A percentile compares a stretch with the other conserved stretches of the same genome.
Conservation (phyloP, 345 rosid species). For the Melastoma malabathricum region DNA sequence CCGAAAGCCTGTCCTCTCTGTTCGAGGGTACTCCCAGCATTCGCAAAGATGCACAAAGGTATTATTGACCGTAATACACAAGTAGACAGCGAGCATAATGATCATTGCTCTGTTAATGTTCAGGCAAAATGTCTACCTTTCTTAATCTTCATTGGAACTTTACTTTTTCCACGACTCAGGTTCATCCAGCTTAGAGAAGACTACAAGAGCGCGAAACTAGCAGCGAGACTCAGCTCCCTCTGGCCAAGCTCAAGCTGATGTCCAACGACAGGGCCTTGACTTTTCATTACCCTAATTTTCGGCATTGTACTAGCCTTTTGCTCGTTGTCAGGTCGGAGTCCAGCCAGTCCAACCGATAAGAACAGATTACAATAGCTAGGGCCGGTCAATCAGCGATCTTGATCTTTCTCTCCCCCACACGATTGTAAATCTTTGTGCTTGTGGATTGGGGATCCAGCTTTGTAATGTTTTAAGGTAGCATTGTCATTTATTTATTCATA, state of each 20-base stretch:
- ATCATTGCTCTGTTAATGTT: not conserved
- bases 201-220: slow-evolving; percentile 87
- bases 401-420: too few species aligned
- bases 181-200: slow-evolving; percentile 94
- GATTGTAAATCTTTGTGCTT: too few species aligned
- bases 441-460: too few species aligned
- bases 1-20: slow-evolving; percentile 83
- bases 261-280: not conserved
- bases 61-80: slow-evolving; percentile 1
- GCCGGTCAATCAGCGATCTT: too few species aligned
- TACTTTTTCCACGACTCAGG: slow-evolving; percentile 26
- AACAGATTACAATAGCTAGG: too few species aligned
- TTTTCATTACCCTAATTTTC: too few species aligned
- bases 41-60: slow-evolving; percentile 88
- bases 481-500: too few species aligned
- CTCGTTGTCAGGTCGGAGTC: too few species aligned
- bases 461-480: too few species aligned
- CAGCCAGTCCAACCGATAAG: too few species aligned
- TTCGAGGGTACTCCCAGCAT: slow-evolving; percentile 95
- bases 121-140: too few species aligned
- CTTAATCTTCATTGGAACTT: not conserved
- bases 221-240: slow-evolving; percentile 66
- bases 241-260: slow-evolving; percentile 61
- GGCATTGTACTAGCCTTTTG: too few species aligned
- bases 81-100: not conserved